Evolutionary conservation across 768 basidiomycete genomes (phyloP).

Genomic region (Hortiboletus campestris): DNA sequence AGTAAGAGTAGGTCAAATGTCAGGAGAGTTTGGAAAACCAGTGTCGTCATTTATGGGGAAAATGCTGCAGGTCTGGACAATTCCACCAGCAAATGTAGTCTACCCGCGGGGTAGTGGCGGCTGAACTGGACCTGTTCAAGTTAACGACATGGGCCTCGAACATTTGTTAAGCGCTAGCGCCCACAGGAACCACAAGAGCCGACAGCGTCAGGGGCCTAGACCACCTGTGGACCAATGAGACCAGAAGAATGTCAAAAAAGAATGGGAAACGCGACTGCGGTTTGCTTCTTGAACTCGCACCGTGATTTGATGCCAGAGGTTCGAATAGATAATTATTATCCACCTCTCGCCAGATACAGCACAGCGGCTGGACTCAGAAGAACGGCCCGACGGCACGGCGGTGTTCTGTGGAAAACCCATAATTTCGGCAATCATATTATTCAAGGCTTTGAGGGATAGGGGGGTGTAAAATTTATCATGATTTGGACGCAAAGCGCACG

Average conservation of each 20-base stretch:
- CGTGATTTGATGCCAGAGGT: background rate
- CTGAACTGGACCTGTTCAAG: background rate
- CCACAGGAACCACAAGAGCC: slow-evolving; percentile 1
- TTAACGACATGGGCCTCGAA: slow-evolving; percentile 5
- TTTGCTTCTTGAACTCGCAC: background rate
- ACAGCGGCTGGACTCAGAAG: background rate
- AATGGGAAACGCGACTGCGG: background rate
- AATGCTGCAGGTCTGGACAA: slow-evolving; percentile 9
- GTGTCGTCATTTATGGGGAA: background rate
- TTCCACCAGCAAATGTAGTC: background rate
- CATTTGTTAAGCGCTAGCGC: background rate
- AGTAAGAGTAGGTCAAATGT: background rate
- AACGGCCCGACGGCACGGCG: background rate
- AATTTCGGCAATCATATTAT: background rate
- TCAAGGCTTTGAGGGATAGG: background rate
- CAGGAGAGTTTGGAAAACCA: background rate
- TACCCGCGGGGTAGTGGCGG: background rate
- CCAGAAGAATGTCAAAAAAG: background rate
- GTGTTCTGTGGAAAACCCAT: background rate
- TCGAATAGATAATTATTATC: background rate
- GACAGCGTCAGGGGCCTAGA: slow-evolving; percentile 6
- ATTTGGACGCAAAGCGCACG: background rate
- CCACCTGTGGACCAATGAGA: background rate
- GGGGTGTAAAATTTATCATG: background rate
- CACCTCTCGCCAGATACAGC: background rate